Evolutionary conservation across 495 filamentous ascomycete genomes (phyloP), one percentile per base, ranked within the genome.

Genomic region (Astrocystis sublimbata): DNA sequence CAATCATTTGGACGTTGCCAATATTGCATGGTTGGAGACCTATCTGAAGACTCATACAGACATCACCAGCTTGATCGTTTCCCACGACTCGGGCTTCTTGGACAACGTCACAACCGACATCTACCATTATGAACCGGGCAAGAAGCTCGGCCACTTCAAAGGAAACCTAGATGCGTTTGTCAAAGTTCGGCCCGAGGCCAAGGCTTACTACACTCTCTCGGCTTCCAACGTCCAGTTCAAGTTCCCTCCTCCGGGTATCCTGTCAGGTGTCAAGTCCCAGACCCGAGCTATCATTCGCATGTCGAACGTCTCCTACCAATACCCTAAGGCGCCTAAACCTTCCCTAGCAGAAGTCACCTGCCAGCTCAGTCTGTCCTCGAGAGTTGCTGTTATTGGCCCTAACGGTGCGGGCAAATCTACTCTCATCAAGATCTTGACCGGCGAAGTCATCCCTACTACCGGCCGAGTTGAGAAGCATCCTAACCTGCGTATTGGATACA

Each of bases 391-490:
- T 71, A 96, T 99, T 63, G 96, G 96, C 43, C 88, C 90, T 65
- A 99, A 99, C 71, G 96, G 96, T 81, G 96, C 96, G 13, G 96
- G 96, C 75, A 99, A 99, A 77, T 97, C 92, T 24, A 99, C 96
- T 2, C 84, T 99, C 55, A 97, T 99, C 81, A 98, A 98, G 80
- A 80, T 99, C 21, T 79, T 99, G 55, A 99, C 96, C n/a, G 96
- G 96, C 67, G 96, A 98, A 75, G 85, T 87, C 21, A 88, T 97
- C 63, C 94, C 96, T 1, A 90, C 92, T 65, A 71, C 73, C 24
- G 96, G 96, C 47, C 91, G 86, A 75, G 93, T 99, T 7, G 92
- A 98, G 81, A 98, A 98, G 80, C 96, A 99, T 72, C 96, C 96
- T 68, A 98, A 98, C 72, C 76, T 99, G 52, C 96, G 96, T 81